A percentile compares a stretch with the other conserved stretches of the same genome.
Conservation (phyloP, 257 asterid species). For the Solanum tacnaense region DNA sequence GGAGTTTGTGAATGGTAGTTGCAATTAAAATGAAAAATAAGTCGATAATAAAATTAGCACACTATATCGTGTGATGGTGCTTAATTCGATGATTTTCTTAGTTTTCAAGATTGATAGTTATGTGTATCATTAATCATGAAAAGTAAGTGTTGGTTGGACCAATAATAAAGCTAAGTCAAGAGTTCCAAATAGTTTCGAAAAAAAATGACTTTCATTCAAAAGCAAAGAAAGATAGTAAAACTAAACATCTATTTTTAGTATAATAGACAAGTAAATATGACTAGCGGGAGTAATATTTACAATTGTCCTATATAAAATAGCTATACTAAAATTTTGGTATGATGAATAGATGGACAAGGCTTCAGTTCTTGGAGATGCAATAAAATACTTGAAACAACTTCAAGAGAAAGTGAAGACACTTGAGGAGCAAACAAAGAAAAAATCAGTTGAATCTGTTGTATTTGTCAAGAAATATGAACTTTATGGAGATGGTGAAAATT, state of each 20-base stretch:
- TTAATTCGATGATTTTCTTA: not conserved
- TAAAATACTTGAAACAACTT: slow-evolving; percentile 70
- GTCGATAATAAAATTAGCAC: not conserved
- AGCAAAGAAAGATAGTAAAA: not conserved
- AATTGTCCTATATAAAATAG: not conserved
- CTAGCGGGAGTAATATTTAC: too few species aligned
- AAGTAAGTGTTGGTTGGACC: not conserved
- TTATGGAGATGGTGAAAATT: slow-evolving; percentile 8
- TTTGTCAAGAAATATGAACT: slow-evolving; percentile 35
- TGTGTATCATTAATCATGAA: not conserved
- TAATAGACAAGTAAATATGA: too few species aligned
- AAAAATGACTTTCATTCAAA: not conserved
- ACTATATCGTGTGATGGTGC: not conserved
- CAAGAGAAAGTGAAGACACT: slow-evolving; percentile 56
- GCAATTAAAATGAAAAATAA: not conserved
- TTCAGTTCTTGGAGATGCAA: slow-evolving; percentile 79
- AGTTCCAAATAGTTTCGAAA: not conserved
- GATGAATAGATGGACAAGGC: slow-evolving; percentile 66
- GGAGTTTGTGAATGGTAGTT: not conserved
- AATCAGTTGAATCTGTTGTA: slow-evolving; percentile 33
- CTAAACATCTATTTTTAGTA: not conserved
- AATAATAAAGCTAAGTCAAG: not conserved
- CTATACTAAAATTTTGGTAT: not conserved
- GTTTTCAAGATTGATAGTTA: not conserved
- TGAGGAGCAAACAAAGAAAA: slow-evolving; percentile 54